Conservation (phyloP, 305 asterid genomes). For the Andrographis paniculata region DNA sequence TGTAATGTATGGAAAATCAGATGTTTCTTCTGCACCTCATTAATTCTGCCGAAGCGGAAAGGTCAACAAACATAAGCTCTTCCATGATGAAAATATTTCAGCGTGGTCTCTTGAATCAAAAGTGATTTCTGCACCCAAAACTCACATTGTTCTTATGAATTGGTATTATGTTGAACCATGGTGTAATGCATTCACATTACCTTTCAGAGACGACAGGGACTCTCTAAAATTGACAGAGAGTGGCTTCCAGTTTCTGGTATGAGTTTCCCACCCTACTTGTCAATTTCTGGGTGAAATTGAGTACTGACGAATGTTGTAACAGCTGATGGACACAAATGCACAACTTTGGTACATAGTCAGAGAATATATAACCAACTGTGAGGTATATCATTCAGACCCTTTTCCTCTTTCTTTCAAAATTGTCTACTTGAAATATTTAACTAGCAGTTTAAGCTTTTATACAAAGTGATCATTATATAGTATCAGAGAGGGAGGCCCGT, state of each 20-base stretch:
- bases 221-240: conserved; percentile 80
- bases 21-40: conserved; percentile 90
- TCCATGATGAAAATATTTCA: conserved; percentile 96
- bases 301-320: conserved; percentile 34
- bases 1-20: conserved; percentile 52
- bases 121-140: conserved; percentile 32
- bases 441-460: too few relatives aligned
- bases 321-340: conserved; percentile 98
- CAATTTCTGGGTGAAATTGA: conserved; percentile 25
- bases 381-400: conserved; percentile 32
- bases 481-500: too few relatives aligned
- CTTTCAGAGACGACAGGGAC: conserved; percentile 85
- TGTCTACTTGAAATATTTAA: conserved; percentile 6
- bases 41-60: conserved; percentile 78
- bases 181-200: conserved; percentile 21
- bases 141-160: conserved; percentile 9
- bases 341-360: conserved; percentile 98
- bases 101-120: conserved; percentile 89
- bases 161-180: conserved; percentile 17
- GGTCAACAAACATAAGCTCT: conserved; percentile 72
- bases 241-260: conserved; percentile 97
- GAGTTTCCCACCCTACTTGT: conserved; percentile 21
- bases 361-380: conserved; percentile 89
- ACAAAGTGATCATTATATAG: too few relatives aligned
- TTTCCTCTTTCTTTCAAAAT: background rate